A percentile compares a stretch with the other conserved stretches of the same genome.
Evolutionary conservation across 768 basidiomycete species (phyloP).

Genomic region (Tylopilus felleus): DNA sequence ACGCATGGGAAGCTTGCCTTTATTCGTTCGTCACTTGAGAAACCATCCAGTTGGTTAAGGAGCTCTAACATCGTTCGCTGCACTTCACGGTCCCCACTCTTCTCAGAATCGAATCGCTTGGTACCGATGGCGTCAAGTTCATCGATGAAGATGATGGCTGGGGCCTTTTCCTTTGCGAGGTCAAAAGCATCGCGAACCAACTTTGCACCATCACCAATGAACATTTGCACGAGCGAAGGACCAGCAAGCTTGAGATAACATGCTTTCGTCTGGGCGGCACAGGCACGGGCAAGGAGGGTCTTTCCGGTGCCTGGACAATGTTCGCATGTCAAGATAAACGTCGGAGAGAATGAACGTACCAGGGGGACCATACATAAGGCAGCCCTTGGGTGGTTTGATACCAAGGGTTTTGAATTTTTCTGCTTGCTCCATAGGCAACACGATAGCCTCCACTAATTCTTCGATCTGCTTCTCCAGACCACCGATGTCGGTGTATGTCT

Average conservation of each 20-base stretch:
- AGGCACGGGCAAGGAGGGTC: slow-evolving; percentile 94
- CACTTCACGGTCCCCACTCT: slow-evolving; percentile 99
- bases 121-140: slow-evolving; percentile 99
- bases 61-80: slow-evolving; percentile 99
- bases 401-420: slow-evolving; percentile 99
- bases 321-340: not conserved
- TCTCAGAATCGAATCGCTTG: slow-evolving; percentile 97
- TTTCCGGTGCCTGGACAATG: slow-evolving; percentile 78
- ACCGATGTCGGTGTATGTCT: slow-evolving; percentile 96
- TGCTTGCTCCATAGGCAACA: slow-evolving; percentile 96
- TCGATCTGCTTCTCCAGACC: slow-evolving; percentile 99
- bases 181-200: slow-evolving; percentile 98
- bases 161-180: slow-evolving; percentile 96
- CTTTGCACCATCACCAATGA: slow-evolving; percentile 99
- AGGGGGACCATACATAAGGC: slow-evolving; percentile 98
- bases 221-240: slow-evolving; percentile 98
- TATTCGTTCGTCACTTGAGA: slow-evolving; percentile 94
- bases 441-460: slow-evolving; percentile 96
- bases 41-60: slow-evolving; percentile 96
- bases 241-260: slow-evolving; percentile 98
- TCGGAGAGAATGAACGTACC: slow-evolving; percentile 44
- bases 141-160: slow-evolving; percentile 99
- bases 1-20: slow-evolving; percentile 53
- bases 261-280: slow-evolving; percentile 96
- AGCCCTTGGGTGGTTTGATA: slow-evolving; percentile 96